A percentile compares a stretch with the other conserved stretches of the same genome.
Conservation (phyloP, 23 red algal genomes). For the Cyanidium caldarium region DNA sequence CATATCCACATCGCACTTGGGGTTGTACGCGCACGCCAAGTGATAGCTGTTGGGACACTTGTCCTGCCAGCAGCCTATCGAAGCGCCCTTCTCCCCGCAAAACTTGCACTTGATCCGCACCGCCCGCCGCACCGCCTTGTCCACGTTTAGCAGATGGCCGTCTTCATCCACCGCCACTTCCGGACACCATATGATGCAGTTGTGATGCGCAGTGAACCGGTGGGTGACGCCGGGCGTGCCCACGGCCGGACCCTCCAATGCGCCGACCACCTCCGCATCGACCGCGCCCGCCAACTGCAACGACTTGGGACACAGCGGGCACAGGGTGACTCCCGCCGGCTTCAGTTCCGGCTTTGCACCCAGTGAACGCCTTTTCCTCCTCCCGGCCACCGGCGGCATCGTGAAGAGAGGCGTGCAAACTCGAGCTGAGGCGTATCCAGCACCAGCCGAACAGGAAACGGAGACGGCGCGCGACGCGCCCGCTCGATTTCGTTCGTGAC, state of each 20-base stretch:
- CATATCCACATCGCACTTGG: background rate
- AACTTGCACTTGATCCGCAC: background rate
- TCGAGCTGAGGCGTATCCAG: no score
- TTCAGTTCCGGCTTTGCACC: background rate
- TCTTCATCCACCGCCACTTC: background rate
- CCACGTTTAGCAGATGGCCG: background rate
- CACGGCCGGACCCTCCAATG: background rate
- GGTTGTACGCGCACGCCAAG: background rate
- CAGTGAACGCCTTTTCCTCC: no score
- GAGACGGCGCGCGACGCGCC: no score
- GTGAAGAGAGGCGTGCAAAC: no score
- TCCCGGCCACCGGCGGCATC: no score
- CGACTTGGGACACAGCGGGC: background rate
- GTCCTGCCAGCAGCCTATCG: background rate
- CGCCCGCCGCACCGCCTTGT: background rate
- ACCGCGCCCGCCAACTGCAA: background rate
- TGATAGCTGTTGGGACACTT: background rate
- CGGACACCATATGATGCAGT: constrained; percentile 9
- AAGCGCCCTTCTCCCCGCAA: background rate
- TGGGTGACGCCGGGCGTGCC: background rate
- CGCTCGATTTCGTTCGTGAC: no score
- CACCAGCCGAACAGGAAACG: no score
- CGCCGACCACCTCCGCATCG: background rate
- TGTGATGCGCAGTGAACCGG: background rate
- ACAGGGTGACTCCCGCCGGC: background rate